Conservation (phyloP, 78 protist genomes). For the Neovahlkampfia damariscottae region DNA sequence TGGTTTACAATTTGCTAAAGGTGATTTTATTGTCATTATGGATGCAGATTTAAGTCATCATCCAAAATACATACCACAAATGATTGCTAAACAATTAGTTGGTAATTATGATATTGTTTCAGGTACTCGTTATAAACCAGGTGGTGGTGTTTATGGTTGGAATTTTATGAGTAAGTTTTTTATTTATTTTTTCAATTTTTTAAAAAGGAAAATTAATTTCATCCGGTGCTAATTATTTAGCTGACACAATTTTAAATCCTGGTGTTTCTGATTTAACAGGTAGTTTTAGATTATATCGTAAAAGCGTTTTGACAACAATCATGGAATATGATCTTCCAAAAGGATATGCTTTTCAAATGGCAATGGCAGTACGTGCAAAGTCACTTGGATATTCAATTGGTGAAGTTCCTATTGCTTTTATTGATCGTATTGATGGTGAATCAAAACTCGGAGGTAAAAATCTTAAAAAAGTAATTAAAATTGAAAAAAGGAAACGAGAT, state of each 20-base stretch:
- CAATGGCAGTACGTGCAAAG: slow-evolving; percentile 66
- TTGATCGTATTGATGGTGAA: slow-evolving; percentile 79
- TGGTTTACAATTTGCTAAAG: slow-evolving; percentile 64
- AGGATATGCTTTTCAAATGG: slow-evolving; percentile 87
- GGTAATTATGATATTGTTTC: slow-evolving; percentile 64
- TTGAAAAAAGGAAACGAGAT: no score
- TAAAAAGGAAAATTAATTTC: not conserved
- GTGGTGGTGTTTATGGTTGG: slow-evolving; percentile 88
- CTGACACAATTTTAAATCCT: slow-evolving; percentile 45
- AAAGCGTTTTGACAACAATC: slow-evolving; percentile 48
- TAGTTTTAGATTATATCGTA: slow-evolving; percentile 68
- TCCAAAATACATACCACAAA: slow-evolving; percentile 79
- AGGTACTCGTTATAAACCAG: slow-evolving; percentile 76
- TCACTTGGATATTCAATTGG: not conserved
- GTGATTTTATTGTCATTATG: slow-evolving; percentile 76
- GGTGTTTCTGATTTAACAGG: slow-evolving; percentile 80
- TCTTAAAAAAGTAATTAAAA: no score
- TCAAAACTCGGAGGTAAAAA: slow-evolving; percentile 53
- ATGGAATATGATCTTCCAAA: slow-evolving; percentile 40
- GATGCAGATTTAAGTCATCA: slow-evolving; percentile 87
- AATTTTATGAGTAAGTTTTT: slow-evolving; percentile 50
- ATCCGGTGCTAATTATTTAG: slow-evolving; percentile 69
- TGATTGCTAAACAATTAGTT: slow-evolving; percentile 55
- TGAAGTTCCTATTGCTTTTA: slow-evolving; percentile 79
- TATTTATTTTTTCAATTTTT: not conserved